Base-by-base conservation (phyloP, 768 basidiomycete genomes). In the Amanita rimosa region DNA sequence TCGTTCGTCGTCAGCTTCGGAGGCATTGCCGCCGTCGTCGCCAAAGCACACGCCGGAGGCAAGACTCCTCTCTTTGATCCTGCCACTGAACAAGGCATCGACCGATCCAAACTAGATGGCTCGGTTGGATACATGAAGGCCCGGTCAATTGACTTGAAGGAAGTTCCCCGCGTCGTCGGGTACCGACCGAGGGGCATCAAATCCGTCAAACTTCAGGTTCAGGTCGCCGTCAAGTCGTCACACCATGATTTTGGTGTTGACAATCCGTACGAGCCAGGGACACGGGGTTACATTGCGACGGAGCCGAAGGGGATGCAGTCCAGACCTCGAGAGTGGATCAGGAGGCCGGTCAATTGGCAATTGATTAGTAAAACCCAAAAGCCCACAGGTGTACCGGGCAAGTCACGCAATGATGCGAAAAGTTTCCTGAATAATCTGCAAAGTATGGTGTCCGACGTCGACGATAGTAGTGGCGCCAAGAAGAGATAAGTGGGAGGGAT, bases 221-320 rank as follows among this genome's bases (percentile, higher is more conserved):
- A 59, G 9, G 58, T 73, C 29, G 52, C 51, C 52, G 56, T 50
- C 55, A 67, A 53, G 6, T 46, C 51, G 13, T 49, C 45, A 0
- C 49, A 50, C 27, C 50, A 57, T 37, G 58, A 62, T 14, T 69
- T 69, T 55, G 54, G 40, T 22, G 61, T 52, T 56, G 54, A 61
- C 40, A 81, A 80, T 54, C 69, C 75, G 0, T 62, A 75, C 53
- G 49, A 53, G 2, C 73, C 73, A n/a, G 79, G 80, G 6, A 72
- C 72, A 43, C 60, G 50, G 36, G 69, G 71, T 36, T 81, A 81
- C 59, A 67, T 55, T 27, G 50, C 73, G 10, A 38, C 35, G 10
- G 35, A n/a, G 17, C n/a, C 14, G 2, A 22, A 13, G 40, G 19
- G 40, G 31, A 13, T 31, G 31, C 31, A 31, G 13, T 11, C 31